These are phyloP conservation scores for Tylopilus sp. DNA, from an alignment of 1,284 basidiomycete genomes.

Conservation along the genomic window DNA sequence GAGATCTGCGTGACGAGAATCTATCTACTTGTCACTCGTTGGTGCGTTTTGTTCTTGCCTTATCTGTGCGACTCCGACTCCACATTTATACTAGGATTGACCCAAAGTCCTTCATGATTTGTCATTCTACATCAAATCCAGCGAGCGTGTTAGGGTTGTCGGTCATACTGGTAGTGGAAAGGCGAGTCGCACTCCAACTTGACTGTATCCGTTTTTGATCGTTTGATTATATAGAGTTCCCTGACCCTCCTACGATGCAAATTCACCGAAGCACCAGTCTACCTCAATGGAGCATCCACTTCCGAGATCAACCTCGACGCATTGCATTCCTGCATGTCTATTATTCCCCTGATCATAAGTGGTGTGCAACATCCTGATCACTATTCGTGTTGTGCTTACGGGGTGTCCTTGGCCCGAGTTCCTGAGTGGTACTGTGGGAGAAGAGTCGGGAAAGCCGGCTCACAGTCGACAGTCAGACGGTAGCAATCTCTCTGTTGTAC, in stretches of 20 bases:
- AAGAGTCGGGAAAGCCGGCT: conserved; percentile 42
- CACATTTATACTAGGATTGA: not conserved
- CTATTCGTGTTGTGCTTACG: not conserved
- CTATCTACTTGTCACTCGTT: conserved; percentile 1
- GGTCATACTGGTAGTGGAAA: not conserved
- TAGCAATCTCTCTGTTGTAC: conserved; percentile 57
- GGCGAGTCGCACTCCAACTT: not conserved
- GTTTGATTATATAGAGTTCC: not conserved
- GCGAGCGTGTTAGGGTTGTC: not conserved
- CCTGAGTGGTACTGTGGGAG: conserved; percentile 8
- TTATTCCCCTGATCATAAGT: not conserved
- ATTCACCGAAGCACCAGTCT: not conserved
- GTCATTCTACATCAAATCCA: not conserved
- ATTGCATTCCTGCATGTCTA: not conserved
- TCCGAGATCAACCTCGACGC: not conserved
- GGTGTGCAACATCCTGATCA: too few species aligned
- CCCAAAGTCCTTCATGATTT: not conserved
- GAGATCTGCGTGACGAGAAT: not conserved
- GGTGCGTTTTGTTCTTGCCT: not conserved
- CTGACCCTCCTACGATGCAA: not conserved
- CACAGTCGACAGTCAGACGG: conserved; percentile 44
- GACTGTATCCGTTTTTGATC: not conserved
- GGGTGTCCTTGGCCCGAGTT: not conserved
- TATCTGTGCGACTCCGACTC: not conserved
- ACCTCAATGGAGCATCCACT: not conserved